Evolutionary conservation across 2,329 filamentous ascomycete genomes (phyloP).

Genomic region (Orbilia ellipsospora): DNA sequence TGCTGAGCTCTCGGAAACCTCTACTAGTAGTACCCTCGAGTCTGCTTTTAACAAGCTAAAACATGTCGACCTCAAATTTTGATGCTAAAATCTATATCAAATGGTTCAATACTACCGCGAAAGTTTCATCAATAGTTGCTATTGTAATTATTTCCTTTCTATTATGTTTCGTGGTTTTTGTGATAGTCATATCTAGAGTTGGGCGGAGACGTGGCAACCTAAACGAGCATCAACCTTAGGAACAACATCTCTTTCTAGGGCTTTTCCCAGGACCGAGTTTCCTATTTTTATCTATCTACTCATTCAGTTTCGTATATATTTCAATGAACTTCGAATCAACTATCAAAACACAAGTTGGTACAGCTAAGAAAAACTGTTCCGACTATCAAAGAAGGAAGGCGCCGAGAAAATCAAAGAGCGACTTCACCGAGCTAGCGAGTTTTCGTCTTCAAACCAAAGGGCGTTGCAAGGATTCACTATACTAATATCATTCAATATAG

Average conservation of each 20-base stretch:
- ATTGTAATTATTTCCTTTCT: neutral
- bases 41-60: too few relatives aligned
- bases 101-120: neutral
- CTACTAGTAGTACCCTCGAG: too few relatives aligned
- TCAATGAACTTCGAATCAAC: slow-evolving; percentile 4
- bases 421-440: slow-evolving; percentile 6
- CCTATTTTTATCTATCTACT: neutral
- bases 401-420: neutral
- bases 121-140: neutral
- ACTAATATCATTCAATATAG: neutral
- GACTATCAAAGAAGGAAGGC: neutral
- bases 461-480: neutral
- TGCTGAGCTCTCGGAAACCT: too few relatives aligned
- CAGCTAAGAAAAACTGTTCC: neutral
- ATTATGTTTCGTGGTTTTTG: neutral
- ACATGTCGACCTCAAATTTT: neutral
- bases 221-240: neutral
- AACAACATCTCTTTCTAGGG: neutral
- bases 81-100: neutral
- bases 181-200: neutral
- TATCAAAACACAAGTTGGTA: neutral
- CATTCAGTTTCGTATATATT: neutral
- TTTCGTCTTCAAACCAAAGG: neutral
- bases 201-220: neutral
- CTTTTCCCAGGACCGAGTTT: neutral